Evolutionary conservation across 2,329 filamentous ascomycete genomes (phyloP), one percentile per base, ranked within the genome.

Genomic region (Fusarium illudens): DNA sequence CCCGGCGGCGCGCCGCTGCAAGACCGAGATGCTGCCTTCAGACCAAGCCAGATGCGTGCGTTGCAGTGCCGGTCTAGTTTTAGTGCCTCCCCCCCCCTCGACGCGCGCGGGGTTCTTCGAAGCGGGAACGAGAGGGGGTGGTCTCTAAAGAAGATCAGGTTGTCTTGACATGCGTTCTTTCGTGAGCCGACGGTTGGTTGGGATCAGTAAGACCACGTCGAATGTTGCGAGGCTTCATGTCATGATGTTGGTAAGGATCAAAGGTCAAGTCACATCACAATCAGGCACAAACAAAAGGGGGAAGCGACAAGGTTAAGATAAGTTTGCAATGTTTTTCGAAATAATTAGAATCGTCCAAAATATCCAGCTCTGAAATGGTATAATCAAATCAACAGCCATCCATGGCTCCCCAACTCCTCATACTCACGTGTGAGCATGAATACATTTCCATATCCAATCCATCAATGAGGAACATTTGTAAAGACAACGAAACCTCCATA

Each of bases 401-500:
- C 44, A n/a, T 67, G 63, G 63, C 65, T 52, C 52, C 64, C 62
- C 44, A 69, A 64, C 62, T 65, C 67, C 64, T 65, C 64, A 46
- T 58, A 44, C 61, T 69, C 44, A 58, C 55, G 29, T 20, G 15
- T n/a, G 12, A 51, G 60, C 70, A 65, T 49, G 65, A 67, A 62
- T 34, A 39, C 60, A 51, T 64, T 57, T 61, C 50, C 25, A 51
- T 34, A 30, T 62, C 58, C 48, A 58, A 62, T 58, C 62, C 60
- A 69, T 60, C 56, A 62, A 56, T 62, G 62, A 71, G 64, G 65
- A 64, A 69, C 60, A 63, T 66, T 37, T 60, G 44, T 55, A 65
- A 58, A 62, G 57, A 63, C 58, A 60, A 65, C 70, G 50, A 56
- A 59, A 62, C 70, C 68, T 72, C 70, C 68, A 64, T 65, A 73